Conservation (phyloP, 805 yeast genomes). For the Candida bentonensis region DNA sequence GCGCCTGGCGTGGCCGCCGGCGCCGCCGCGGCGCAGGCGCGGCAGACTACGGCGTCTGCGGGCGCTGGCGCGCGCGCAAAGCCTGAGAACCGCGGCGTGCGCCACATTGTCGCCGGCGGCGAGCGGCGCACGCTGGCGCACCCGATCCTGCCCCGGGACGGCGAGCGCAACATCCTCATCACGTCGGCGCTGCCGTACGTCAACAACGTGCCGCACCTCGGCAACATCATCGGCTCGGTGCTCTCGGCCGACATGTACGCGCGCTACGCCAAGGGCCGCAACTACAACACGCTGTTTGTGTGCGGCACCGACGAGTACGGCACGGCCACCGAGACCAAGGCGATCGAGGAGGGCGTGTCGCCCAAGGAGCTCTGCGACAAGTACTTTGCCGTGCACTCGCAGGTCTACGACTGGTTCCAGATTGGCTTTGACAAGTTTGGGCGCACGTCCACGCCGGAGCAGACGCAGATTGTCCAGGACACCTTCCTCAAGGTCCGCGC, state of each 20-base stretch:
- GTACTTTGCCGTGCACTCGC: conserved; percentile 72
- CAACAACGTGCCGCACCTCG: conserved; percentile 95
- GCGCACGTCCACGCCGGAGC: conserved; percentile 83
- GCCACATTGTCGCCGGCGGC: conserved; percentile 11
- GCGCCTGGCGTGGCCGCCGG: conserved; percentile 8
- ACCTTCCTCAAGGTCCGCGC: conserved; percentile 64
- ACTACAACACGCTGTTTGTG: conserved; percentile 69
- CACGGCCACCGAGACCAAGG: conserved; percentile 98
- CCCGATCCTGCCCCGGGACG: conserved; percentile 50
- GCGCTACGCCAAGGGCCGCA: conserved; percentile 78
- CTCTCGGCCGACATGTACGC: conserved; percentile 88
- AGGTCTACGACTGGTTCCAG: conserved; percentile 93
- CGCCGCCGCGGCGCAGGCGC: conserved; percentile 21
- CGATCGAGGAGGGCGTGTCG: conserved; percentile 80
- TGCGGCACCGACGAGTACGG: conserved; percentile 99
- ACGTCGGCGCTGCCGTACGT: conserved; percentile 97
- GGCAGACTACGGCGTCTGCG: conserved; percentile 21
- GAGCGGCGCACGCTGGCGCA: conserved; percentile 7
- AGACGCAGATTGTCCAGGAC: conserved; percentile 92
- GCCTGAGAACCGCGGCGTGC: conserved; percentile 28
- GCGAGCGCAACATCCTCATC: conserved; percentile 69
- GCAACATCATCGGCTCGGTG: conserved; percentile 92
- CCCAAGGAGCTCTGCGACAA: conserved; percentile 87
- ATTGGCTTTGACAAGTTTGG: conserved; percentile 92
- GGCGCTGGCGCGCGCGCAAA: conserved; percentile 26